A percentile compares a stretch with the other conserved stretches of the same genome.
Conservation (phyloP, 257 asterid species). For the Rehmannia glutinosa region DNA sequence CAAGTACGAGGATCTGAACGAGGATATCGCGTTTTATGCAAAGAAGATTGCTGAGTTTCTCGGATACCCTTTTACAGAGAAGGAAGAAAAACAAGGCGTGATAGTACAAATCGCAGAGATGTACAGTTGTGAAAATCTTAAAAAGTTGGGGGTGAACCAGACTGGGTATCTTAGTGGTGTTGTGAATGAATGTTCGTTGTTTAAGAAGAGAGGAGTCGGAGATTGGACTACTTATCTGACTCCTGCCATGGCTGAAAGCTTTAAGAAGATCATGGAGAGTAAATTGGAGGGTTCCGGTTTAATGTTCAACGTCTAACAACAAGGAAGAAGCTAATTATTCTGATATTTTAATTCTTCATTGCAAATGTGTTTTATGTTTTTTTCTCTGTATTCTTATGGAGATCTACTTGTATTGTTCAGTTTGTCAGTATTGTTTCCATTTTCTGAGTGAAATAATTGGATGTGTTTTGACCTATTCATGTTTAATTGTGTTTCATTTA, state of each 20-base stretch:
- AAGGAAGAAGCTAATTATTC: too few relatives aligned
- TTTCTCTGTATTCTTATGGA: too few relatives aligned
- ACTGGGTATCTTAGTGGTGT: background rate
- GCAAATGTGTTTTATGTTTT: too few relatives aligned
- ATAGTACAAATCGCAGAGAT: background rate
- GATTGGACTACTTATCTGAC: background rate
- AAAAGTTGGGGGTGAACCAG: background rate
- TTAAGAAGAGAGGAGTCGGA: background rate
- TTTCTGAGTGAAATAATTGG: too few relatives aligned
- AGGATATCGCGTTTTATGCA: background rate
- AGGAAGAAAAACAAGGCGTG: background rate
- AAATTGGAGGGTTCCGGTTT: slow-evolving; percentile 15
- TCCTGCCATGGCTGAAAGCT: slow-evolving; percentile 7
- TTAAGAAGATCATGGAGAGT: background rate
- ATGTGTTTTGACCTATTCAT: too few relatives aligned
- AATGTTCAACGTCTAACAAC: background rate
- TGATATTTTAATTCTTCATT: too few relatives aligned
- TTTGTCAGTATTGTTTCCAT: too few relatives aligned
- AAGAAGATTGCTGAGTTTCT: background rate
- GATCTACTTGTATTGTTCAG: too few relatives aligned
- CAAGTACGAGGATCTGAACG: slow-evolving; percentile 5
- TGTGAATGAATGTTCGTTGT: background rate
- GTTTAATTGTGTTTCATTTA: too few relatives aligned
- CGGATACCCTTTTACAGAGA: background rate
- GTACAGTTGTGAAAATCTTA: background rate